These are phyloP conservation scores for Lactarius hengduanensis DNA, from an alignment of 768 basidiomycete species.

Conservation along the genomic window DNA sequence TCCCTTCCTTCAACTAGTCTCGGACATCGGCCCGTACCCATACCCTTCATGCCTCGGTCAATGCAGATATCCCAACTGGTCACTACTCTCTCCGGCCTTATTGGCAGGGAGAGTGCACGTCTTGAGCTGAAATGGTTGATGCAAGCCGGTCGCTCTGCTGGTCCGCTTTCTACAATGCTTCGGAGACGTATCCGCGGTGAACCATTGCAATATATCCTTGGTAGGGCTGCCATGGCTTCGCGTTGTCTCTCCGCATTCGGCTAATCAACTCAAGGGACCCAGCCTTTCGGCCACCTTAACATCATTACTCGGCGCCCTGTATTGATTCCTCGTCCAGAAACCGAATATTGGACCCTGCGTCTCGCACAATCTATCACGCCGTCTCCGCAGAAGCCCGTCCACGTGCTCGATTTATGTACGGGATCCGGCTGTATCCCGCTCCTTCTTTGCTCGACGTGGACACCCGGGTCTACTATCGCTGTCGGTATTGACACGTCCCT, in stretches of 20 bases:
- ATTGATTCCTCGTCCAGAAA: slow-evolving; percentile 94
- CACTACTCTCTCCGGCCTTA: slow-evolving; percentile 35
- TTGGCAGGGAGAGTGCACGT: slow-evolving; percentile 40
- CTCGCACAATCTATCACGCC: slow-evolving; percentile 52
- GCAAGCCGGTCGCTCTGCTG: slow-evolving; percentile 31
- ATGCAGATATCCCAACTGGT: slow-evolving; percentile 25
- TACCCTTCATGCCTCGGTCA: slow-evolving; percentile 6
- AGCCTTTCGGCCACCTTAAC: slow-evolving; percentile 84
- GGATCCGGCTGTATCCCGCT: slow-evolving; percentile 92
- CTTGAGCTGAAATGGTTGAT: slow-evolving; percentile 53
- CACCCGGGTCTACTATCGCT: slow-evolving; percentile 51
- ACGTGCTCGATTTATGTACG: slow-evolving; percentile 86
- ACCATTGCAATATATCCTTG: slow-evolving; percentile 90
- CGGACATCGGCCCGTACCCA: slow-evolving; percentile 8
- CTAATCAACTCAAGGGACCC: slow-evolving; percentile 52
- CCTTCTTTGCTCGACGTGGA: slow-evolving; percentile 68
- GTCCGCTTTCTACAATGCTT: slow-evolving; percentile 47
- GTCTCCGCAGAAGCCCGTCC: slow-evolving; percentile 33
- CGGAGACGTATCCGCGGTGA: slow-evolving; percentile 62
- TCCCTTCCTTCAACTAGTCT: background rate
- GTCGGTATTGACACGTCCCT: slow-evolving; percentile 68
- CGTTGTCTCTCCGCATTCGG: background rate
- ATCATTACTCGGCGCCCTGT: slow-evolving; percentile 73
- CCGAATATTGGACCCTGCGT: slow-evolving; percentile 74
- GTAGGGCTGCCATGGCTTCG: slow-evolving; percentile 57